Percentiles rank a stretch among this genome's conserved stretches.
These are phyloP conservation scores for Gnomoniopsis smithogilvyi DNA, from an alignment of 2,329 filamentous ascomycete species.

Conservation along the genomic window DNA sequence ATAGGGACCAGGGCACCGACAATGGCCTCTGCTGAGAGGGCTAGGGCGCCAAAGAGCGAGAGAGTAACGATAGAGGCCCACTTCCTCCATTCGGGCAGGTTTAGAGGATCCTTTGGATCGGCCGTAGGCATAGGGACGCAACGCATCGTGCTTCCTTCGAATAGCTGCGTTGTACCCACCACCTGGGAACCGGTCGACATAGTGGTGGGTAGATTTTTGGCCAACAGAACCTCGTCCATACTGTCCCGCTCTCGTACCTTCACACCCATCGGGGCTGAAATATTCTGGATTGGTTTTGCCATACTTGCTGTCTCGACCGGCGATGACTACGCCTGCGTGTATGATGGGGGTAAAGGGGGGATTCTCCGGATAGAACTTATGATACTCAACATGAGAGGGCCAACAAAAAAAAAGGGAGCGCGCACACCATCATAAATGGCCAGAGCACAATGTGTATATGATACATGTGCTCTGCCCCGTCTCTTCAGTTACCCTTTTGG, in stretches of 20 bases:
- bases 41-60: conserved; percentile 23
- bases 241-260: conserved; percentile 11
- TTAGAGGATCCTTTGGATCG: conserved; percentile 21
- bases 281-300: not conserved
- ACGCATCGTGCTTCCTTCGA: conserved; percentile 16
- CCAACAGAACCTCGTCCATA: conserved; percentile 13
- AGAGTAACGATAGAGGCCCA: conserved; percentile 22
- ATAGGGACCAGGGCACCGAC: conserved; percentile 22
- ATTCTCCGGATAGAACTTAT: not conserved
- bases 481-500: not conserved
- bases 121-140: conserved; percentile 19
- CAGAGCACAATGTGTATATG: not conserved
- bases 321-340: not conserved
- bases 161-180: conserved; percentile 19
- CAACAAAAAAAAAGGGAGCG: not conserved
- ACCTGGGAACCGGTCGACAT: conserved; percentile 10
- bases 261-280: not conserved
- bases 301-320: conserved; percentile 3
- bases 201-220: not conserved
- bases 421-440: not conserved
- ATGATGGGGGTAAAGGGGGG: not conserved
- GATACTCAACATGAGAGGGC: not conserved
- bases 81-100: conserved; percentile 23
- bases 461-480: not conserved
- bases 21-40: conserved; percentile 21